Evolutionary conservation across 257 asterid genomes (phyloP).

Genomic region (Penstemon eatonii): DNA sequence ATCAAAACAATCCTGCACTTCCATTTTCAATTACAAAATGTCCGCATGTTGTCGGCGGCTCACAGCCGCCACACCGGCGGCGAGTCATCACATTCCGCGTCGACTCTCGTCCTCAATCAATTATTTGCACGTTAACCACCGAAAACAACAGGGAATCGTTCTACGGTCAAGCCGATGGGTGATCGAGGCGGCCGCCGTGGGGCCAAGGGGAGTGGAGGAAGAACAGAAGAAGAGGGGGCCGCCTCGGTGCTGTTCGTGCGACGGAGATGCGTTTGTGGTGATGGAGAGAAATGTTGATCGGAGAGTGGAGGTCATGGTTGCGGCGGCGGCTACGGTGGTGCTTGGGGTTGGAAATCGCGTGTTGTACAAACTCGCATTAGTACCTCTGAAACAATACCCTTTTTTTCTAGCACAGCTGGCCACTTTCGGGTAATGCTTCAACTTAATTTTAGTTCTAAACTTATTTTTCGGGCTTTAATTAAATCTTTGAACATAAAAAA

Average conservation of each 20-base stretch:
- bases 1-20: too few species aligned
- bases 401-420: constrained; percentile 97
- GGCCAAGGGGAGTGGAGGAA: constrained; percentile 25
- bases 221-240: constrained; percentile 30
- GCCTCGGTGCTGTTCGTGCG: constrained; percentile 35
- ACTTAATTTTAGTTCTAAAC: neutral
- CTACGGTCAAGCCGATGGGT: constrained; percentile 36
- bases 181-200: constrained; percentile 39
- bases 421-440: constrained; percentile 68
- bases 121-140: constrained; percentile 27
- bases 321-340: constrained; percentile 76
- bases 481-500: constrained; percentile 1
- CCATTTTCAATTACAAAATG: constrained; percentile 17
- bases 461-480: neutral
- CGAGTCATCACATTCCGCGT: constrained; percentile 30
- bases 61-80: constrained; percentile 22
- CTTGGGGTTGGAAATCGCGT: constrained; percentile 93
- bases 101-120: constrained; percentile 29
- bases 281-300: constrained; percentile 35
- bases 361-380: constrained; percentile 87
- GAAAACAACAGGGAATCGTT: neutral
- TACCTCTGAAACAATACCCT: constrained; percentile 82
- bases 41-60: constrained; percentile 36
- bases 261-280: constrained; percentile 41
- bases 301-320: constrained; percentile 61